These are phyloP conservation scores for Abrus pulchellus DNA, from an alignment of 306 rosid genomes.

Conservation along the genomic window DNA sequence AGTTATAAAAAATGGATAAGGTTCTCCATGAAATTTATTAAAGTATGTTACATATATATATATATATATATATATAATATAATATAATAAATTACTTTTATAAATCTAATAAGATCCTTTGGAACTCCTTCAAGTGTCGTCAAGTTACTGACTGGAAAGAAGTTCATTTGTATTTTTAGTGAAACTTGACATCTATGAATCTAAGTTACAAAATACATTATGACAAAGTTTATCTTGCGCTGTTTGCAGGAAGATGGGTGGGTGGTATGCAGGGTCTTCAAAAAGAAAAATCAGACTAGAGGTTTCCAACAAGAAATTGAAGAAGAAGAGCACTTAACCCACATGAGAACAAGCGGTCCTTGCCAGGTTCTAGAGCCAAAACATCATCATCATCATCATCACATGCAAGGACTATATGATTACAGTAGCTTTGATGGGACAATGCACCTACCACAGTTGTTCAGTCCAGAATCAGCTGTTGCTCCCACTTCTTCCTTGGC, in stretches of 20 bases:
- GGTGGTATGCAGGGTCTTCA: conserved; percentile 98
- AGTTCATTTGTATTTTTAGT: neutral
- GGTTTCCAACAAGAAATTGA: conserved; percentile 66
- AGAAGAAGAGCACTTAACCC: conserved; percentile 54
- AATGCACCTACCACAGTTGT: conserved; percentile 88
- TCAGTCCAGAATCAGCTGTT: conserved; percentile 76
- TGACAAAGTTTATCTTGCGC: neutral
- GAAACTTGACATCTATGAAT: neutral
- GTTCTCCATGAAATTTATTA: too few relatives aligned
- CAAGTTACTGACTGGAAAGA: neutral
- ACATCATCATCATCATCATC: conserved; percentile 49
- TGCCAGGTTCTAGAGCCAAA: conserved; percentile 62
- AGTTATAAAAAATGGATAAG: too few relatives aligned
- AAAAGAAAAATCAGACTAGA: conserved; percentile 75
- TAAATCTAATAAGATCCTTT: neutral
- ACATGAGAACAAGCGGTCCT: conserved; percentile 61
- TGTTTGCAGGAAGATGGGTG: conserved; percentile 89
- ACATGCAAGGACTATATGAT: conserved; percentile 61
- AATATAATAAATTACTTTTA: neutral
- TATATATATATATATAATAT: neutral
- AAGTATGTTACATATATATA: too few relatives aligned
- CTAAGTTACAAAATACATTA: too few relatives aligned
- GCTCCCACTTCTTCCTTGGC: conserved; percentile 36
- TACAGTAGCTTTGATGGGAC: conserved; percentile 64
- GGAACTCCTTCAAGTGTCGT: neutral